Conservation (phyloP, 129 eudicot species). For the Apium graveolens region DNA sequence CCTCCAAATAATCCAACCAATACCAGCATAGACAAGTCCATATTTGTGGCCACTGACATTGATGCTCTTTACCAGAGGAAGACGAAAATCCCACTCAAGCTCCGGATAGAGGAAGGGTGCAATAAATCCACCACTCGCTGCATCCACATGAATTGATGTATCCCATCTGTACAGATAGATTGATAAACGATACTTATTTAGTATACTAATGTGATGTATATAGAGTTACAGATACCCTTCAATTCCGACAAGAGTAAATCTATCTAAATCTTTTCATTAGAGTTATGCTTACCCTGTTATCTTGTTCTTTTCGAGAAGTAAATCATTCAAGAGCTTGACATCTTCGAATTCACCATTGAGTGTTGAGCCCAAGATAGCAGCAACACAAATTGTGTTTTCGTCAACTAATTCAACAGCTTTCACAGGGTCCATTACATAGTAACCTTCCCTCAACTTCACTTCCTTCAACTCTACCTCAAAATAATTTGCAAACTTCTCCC, state of each 20-base stretch:
- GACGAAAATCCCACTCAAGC: conserved; percentile 11
- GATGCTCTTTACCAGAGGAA: conserved; percentile 8
- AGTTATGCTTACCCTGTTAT: not conserved
- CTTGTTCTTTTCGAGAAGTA: conserved; percentile 3
- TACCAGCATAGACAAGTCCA: conserved; percentile 7
- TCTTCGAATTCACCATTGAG: conserved; percentile 11
- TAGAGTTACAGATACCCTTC: too few species aligned
- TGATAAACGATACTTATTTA: not conserved
- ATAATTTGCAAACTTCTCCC: conserved; percentile 13
- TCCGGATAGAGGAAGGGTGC: conserved; percentile 9
- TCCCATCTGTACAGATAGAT: not conserved
- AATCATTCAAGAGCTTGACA: conserved; percentile 14
- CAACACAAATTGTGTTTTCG: conserved; percentile 12
- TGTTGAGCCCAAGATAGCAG: conserved; percentile 11
- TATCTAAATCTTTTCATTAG: too few species aligned
- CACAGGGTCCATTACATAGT: conserved; percentile 10
- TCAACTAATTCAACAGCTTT: conserved; percentile 8
- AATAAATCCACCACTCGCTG: conserved; percentile 12
- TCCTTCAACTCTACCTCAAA: conserved; percentile 10
- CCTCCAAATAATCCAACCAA: conserved; percentile 8
- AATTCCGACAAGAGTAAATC: too few species aligned
- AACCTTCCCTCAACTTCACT: conserved; percentile 8
- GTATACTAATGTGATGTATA: too few species aligned
- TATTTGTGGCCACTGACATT: conserved; percentile 12
- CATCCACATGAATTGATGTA: conserved; percentile 10